phyloP scores from a whole-genome alignment of 306 rosid species.

The Morella rubra region DNA sequence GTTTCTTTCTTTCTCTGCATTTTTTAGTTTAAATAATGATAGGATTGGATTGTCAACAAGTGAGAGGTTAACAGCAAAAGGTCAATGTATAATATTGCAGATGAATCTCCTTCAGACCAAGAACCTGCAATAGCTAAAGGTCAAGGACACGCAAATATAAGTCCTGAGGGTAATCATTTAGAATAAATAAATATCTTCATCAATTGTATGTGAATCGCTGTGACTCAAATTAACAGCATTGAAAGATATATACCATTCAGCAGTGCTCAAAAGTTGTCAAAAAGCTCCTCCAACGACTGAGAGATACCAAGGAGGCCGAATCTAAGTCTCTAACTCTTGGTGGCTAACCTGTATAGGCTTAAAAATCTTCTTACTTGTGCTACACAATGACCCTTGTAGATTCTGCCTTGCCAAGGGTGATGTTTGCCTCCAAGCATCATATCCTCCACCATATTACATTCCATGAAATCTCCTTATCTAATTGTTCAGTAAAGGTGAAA shows the following conservation, averaged over 20 bases:
- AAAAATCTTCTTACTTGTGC: constrained; percentile 98
- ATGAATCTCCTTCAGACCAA: constrained; percentile 97
- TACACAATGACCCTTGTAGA: constrained; percentile 91
- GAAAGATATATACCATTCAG: neutral
- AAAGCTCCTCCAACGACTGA: constrained; percentile 95
- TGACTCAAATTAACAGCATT: neutral
- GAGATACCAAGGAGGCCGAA: constrained; percentile 22
- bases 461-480: constrained; percentile 96
- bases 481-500: constrained; percentile 25
- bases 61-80: constrained; percentile 68
- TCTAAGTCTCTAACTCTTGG: constrained; percentile 18
- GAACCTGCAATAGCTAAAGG: constrained; percentile 95
- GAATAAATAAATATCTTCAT: neutral
- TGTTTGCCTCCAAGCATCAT: constrained; percentile 92
- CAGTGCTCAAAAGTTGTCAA: neutral
- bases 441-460: constrained; percentile 88
- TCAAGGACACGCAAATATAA: constrained; percentile 92
- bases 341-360: constrained; percentile 90
- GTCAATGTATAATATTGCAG: constrained; percentile 96
- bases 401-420: constrained; percentile 76
- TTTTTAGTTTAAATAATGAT: neutral
- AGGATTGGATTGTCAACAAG: constrained; percentile 17
- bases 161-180: constrained; percentile 49
- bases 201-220: neutral
- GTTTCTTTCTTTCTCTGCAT: constrained; percentile 13